A percentile compares a stretch with the other conserved stretches of the same genome.
Evolutionary conservation across 208 protist genomes (phyloP).

Genomic region (Phytomonas sp.): DNA sequence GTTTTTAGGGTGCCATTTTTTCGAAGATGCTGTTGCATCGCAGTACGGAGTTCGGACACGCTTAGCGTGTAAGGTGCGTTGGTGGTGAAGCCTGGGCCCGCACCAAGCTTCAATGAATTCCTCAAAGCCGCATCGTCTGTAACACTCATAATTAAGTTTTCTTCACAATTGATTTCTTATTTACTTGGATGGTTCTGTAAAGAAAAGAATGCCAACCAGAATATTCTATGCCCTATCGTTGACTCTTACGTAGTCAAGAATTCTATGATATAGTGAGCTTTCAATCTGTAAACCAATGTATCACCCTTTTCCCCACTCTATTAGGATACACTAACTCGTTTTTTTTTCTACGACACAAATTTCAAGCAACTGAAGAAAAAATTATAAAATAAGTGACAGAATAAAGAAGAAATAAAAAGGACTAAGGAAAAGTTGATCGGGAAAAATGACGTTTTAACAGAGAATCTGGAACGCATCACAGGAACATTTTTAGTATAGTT

Average conservation of each 20-base stretch:
- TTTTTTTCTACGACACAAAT: not conserved
- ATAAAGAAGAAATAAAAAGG: slow-evolving; percentile 9
- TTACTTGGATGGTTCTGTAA: not conserved
- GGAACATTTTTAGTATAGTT: not conserved
- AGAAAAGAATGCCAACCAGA: not conserved
- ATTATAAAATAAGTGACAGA: not conserved
- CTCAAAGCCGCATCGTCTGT: not conserved
- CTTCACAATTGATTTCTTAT: not conserved
- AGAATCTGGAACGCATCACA: not conserved
- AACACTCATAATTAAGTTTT: not conserved
- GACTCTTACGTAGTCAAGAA: not conserved
- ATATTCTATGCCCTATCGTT: not conserved
- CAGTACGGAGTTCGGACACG: slow-evolving; percentile 58
- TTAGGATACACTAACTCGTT: not conserved
- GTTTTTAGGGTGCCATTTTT: slow-evolving; percentile 54
- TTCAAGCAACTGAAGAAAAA: not conserved
- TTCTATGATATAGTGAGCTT: not conserved
- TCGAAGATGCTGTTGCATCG: slow-evolving; percentile 68
- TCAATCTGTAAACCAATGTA: not conserved
- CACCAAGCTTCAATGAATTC: not conserved
- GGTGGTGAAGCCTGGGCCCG: not conserved
- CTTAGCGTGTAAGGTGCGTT: slow-evolving; percentile 13
- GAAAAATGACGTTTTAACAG: not conserved
- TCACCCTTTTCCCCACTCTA: not conserved
- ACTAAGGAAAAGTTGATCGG: not conserved